These are phyloP conservation scores for Leccinum incarnatum DNA, from an alignment of 768 basidiomycete genomes.

Conservation along the genomic window DNA sequence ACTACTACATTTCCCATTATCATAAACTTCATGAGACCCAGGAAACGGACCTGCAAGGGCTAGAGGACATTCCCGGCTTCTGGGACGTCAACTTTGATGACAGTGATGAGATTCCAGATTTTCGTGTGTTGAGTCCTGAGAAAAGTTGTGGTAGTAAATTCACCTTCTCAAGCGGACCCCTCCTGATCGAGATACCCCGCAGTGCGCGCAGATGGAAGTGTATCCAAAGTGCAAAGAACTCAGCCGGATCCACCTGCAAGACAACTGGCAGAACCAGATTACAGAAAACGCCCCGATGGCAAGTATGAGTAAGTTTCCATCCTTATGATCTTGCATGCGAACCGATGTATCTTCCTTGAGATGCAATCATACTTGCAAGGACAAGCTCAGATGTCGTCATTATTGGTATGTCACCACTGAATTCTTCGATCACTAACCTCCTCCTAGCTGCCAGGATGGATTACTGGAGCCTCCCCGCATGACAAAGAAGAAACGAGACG, in stretches of 20 bases:
- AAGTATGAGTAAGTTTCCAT: conserved; percentile 50
- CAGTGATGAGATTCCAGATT: conserved; percentile 22
- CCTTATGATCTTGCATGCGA: background rate
- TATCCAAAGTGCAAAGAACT: background rate
- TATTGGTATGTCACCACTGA: conserved; percentile 47
- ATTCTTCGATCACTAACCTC: conserved; percentile 8
- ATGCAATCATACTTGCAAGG: conserved; percentile 79
- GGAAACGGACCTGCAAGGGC: conserved; percentile 64
- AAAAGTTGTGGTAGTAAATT: conserved; percentile 27
- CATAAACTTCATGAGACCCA: conserved; percentile 27
- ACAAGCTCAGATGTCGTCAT: conserved; percentile 74
- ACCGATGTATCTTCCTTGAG: conserved; percentile 34
- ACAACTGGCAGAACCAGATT: conserved; percentile 11
- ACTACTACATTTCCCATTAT: background rate
- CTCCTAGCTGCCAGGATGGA: conserved; percentile 71
- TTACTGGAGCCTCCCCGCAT: conserved; percentile 47
- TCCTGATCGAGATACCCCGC: background rate
- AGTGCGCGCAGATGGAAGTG: conserved; percentile 1
- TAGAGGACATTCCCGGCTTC: conserved; percentile 68
- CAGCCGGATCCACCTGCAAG: conserved; percentile 2
- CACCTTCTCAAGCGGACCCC: background rate
- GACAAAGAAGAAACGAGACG: conserved; percentile 28
- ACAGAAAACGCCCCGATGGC: conserved; percentile 55
- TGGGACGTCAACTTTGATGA: conserved; percentile 48
- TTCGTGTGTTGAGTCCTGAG: conserved; percentile 35